Evolutionary conservation across 1,139 yeast genomes (phyloP), one percentile per base, ranked within the genome.

Genomic region (Pichia sp.): DNA sequence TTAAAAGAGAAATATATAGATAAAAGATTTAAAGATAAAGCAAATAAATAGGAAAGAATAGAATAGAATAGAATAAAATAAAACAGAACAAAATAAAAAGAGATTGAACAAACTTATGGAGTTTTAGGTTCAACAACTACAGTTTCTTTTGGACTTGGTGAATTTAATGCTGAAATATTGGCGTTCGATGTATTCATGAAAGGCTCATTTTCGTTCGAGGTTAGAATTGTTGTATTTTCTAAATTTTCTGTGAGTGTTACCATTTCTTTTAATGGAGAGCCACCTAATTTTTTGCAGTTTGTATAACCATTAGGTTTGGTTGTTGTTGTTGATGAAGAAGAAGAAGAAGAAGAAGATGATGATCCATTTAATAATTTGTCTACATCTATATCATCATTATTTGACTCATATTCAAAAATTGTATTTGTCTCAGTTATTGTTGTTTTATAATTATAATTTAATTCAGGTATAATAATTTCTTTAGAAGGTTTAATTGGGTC

Each of bases 261-360:
- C 42, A 50, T 32, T 29, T 50, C 48, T 9, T 43, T 50, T 4
- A 50, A 27, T n/a, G 53, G 53, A 6, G 53, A 50, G 4, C 48
- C 46, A 3, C 4, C 9, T 33, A 43, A 6, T 10, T 35, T 28
- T 35, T 30, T 38, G 29, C 18, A 25, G 29, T 31, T 35, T 27
- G 35, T 1, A 10, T 25, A 43, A 3, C 34, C 36, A 7, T 37
- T 37, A 1, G n/a, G 7, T 37, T 37, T 25, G 8, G 18, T 18
- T 18, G 18, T 18, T 18, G 18, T 18, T 18, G 18, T 18, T 18
- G 18, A 18, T 18, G 18, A 18, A 18, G 18, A 18, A 18, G 18
- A 18, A 18, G 18, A 18, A 18, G 18, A 18, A 18, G 18, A 18
- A 18, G 18, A 18, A 1, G 9, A 6, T 10, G 9, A 11, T 10